phyloP scores from a whole-genome alignment of 2,329 filamentous ascomycete genomes.

The Hymenoscyphus albidus region DNA sequence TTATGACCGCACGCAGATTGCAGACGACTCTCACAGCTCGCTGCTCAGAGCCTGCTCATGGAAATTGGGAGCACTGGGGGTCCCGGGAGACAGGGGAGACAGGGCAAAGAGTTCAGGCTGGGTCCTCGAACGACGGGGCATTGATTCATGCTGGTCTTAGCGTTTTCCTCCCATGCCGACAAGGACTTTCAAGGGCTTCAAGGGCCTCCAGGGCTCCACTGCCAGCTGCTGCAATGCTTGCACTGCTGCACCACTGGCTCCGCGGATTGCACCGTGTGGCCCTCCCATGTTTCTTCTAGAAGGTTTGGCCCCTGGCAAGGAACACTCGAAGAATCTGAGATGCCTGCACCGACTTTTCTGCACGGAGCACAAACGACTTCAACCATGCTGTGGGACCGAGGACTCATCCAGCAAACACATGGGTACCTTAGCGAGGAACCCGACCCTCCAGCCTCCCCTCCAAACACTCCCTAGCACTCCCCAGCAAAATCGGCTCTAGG shows the following conservation, averaged over 20 bases:
- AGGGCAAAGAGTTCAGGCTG: background rate
- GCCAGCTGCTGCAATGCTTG: background rate
- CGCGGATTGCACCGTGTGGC: background rate
- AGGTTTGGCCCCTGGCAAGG: conserved; percentile 1
- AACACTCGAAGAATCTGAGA: background rate
- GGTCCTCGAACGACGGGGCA: conserved; percentile 2
- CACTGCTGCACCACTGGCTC: background rate
- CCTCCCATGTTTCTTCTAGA: conserved; percentile 1
- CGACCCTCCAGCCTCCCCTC: too few relatives aligned
- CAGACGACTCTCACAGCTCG: background rate
- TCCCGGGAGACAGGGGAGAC: background rate
- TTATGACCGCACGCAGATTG: background rate
- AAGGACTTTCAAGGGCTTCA: background rate
- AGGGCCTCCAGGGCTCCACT: background rate
- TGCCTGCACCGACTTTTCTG: background rate
- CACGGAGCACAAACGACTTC: too few relatives aligned
- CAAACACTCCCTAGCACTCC: too few relatives aligned
- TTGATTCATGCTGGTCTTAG: conserved; percentile 11
- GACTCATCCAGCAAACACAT: too few relatives aligned
- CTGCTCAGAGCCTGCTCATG: background rate
- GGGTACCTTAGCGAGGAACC: too few relatives aligned
- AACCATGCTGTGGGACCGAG: too few relatives aligned
- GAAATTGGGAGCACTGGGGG: background rate
- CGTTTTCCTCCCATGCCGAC: background rate
- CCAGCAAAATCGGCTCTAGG: too few relatives aligned